These are phyloP conservation scores for Colletotrichum endophyticum DNA, from an alignment of 2,329 filamentous ascomycete species.

Conservation along the genomic window DNA sequence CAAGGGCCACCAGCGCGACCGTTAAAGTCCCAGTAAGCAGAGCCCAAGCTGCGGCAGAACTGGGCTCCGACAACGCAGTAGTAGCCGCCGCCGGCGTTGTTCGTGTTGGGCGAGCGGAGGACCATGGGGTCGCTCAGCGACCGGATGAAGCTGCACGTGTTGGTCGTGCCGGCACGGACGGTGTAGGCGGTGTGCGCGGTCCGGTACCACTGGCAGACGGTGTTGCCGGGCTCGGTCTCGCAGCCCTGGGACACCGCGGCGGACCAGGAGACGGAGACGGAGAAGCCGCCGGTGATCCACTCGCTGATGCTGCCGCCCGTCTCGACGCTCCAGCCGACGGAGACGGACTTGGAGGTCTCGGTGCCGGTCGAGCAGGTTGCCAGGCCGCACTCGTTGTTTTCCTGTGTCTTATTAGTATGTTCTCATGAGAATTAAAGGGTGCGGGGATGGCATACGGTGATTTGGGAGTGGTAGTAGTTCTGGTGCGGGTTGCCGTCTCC, in stretches of 20 bases:
- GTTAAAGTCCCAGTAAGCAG: background rate
- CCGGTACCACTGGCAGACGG: background rate
- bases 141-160: background rate
- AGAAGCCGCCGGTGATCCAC: background rate
- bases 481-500: background rate
- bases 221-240: background rate
- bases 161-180: background rate
- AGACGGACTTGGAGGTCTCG: background rate
- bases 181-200: background rate
- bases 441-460: background rate
- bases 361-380: background rate
- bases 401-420: background rate
- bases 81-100: background rate
- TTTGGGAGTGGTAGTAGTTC: background rate
- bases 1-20: background rate
- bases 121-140: background rate
- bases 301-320: background rate
- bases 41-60: background rate
- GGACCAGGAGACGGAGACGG: background rate
- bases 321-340: background rate
- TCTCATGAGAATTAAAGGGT: rapidly evolving
- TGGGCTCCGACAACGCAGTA: background rate
- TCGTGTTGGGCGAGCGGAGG: background rate
- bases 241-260: background rate
- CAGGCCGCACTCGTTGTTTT: background rate